Conservation (phyloP, 1,284 basidiomycete genomes). For the Rhodotorula mucilaginosa region DNA sequence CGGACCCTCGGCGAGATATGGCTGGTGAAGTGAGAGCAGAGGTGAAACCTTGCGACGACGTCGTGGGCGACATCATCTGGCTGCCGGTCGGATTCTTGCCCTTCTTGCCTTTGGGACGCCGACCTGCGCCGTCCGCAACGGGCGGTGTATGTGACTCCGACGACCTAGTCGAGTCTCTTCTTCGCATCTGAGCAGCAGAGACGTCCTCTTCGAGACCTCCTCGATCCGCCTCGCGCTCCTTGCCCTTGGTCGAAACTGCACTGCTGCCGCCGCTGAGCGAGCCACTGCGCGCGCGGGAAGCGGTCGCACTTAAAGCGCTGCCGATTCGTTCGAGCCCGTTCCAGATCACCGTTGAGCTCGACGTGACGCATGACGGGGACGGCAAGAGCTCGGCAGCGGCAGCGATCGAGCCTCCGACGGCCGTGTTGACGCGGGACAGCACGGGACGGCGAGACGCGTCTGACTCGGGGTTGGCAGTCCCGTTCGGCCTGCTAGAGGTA, state of each 20-base stretch:
- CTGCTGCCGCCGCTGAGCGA: background rate
- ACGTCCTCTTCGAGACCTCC: background rate
- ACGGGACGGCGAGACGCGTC: conserved; percentile 3
- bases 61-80: background rate
- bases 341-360: conserved; percentile 20
- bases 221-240: background rate
- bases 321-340: conserved; percentile 12
- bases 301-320: background rate
- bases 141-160: background rate
- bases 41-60: background rate
- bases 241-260: background rate
- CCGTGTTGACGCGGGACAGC: background rate
- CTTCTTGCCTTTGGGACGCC: conserved; percentile 18
- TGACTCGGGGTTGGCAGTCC: background rate
- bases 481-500: background rate
- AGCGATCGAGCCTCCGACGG: background rate
- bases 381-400: conserved; percentile 13
- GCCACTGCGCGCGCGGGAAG: background rate
- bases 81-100: conserved; percentile 5
- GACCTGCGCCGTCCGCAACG: background rate
- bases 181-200: background rate
- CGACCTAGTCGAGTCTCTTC: no score
- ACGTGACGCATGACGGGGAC: conserved; percentile 11
- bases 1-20: background rate
- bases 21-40: background rate